Conservation (phyloP, 2,329 filamentous ascomycete genomes). For the Leptographium wingfieldii region DNA sequence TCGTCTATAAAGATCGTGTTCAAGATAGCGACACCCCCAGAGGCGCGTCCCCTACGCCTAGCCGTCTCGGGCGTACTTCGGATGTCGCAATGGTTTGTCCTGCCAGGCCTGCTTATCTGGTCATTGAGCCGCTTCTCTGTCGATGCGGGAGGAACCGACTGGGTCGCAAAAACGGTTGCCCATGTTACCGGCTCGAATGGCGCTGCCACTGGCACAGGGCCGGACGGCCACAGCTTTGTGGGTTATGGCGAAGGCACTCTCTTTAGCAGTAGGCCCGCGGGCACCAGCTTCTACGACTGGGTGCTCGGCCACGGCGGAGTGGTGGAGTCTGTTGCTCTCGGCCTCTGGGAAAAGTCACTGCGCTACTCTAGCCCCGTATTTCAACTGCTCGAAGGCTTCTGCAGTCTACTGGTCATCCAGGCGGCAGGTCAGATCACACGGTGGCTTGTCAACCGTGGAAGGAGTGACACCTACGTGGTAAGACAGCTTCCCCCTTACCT, state of each 20-base stretch:
- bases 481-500: constrained; percentile 6
- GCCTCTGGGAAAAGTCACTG: constrained; percentile 78
- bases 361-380: constrained; percentile 89
- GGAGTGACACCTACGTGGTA: constrained; percentile 95
- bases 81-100: constrained; percentile 72
- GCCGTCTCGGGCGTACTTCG: constrained; percentile 56
- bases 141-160: constrained; percentile 46
- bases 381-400: constrained; percentile 91
- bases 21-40: constrained; percentile 44
- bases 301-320: constrained; percentile 78
- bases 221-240: background rate
- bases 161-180: constrained; percentile 14
- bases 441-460: constrained; percentile 86
- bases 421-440: constrained; percentile 86
- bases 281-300: constrained; percentile 66
- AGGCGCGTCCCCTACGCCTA: constrained; percentile 61
- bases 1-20: constrained; percentile 60
- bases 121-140: constrained; percentile 90
- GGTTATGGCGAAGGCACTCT: background rate
- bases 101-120: constrained; percentile 85
- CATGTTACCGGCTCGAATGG: constrained; percentile 7
- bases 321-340: constrained; percentile 66
- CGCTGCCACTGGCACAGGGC: background rate
- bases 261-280: constrained; percentile 21
- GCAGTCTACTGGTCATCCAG: constrained; percentile 90